A percentile compares a stretch with the other conserved stretches of the same genome.
Evolutionary conservation across 2,329 filamentous ascomycete species (phyloP).

Genomic region (Penicillium olsonii): DNA sequence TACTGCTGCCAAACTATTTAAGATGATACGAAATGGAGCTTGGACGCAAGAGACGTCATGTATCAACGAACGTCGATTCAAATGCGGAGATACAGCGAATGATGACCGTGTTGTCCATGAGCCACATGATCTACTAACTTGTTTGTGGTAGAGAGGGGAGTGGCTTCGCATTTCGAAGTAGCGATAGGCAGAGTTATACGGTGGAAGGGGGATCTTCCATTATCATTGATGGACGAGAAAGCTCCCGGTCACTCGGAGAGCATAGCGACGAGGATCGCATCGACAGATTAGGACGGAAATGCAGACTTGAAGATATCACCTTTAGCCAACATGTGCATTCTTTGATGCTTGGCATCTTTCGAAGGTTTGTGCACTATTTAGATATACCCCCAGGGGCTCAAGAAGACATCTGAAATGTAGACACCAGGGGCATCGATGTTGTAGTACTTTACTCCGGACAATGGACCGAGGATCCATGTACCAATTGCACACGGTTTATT

Average conservation of each 20-base stretch:
- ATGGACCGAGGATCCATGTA: too few species aligned
- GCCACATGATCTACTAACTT: neutral
- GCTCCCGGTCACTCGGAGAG: neutral
- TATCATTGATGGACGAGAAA: neutral
- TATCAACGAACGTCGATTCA: neutral
- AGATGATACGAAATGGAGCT: neutral
- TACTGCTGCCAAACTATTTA: neutral
- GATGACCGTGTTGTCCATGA: neutral
- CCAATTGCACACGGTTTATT: too few species aligned
- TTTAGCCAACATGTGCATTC: neutral
- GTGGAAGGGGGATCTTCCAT: too few species aligned
- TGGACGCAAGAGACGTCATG: neutral
- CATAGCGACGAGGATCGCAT: neutral
- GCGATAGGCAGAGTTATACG: neutral
- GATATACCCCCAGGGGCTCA: too few species aligned
- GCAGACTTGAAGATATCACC: neutral
- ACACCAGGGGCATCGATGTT: too few species aligned
- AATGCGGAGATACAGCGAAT: constrained; percentile 1
- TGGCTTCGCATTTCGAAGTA: neutral
- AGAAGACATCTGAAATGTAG: too few species aligned
- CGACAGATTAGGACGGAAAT: neutral
- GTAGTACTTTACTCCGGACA: too few species aligned
- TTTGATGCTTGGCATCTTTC: neutral
- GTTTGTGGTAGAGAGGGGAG: neutral
- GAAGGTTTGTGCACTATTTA: neutral